A percentile compares a stretch with the other conserved stretches of the same genome.
Evolutionary conservation across 805 yeast species (phyloP).

Genomic region (Cyberlindnera amylophila): DNA sequence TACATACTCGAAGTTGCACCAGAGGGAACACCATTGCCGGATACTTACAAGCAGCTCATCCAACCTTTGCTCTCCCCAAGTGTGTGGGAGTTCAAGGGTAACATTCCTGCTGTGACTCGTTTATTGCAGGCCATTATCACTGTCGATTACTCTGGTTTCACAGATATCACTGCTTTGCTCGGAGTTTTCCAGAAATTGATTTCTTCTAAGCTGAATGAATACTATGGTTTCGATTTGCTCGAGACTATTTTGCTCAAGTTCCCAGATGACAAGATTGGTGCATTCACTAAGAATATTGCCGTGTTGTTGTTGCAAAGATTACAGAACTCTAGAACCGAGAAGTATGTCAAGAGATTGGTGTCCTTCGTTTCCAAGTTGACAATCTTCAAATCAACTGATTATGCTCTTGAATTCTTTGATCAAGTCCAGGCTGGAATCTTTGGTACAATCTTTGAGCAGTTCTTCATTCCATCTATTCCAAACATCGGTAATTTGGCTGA

Average conservation of each 20-base stretch:
- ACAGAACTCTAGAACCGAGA: slow-evolving; percentile 77
- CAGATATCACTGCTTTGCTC: slow-evolving; percentile 68
- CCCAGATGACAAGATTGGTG: slow-evolving; percentile 45
- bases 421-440: slow-evolving; percentile 62
- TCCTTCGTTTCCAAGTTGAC: slow-evolving; percentile 56
- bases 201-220: slow-evolving; percentile 78
- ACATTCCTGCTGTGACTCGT: slow-evolving; percentile 88
- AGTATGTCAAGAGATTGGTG: slow-evolving; percentile 67
- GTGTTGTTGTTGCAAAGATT: slow-evolving; percentile 74
- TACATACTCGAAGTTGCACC: slow-evolving; percentile 66
- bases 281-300: slow-evolving; percentile 67
- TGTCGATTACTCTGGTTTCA: slow-evolving; percentile 32
- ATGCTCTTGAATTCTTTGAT: slow-evolving; percentile 63
- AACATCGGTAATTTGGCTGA: slow-evolving; percentile 49
- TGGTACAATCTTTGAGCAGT: slow-evolving; percentile 44
- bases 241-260: slow-evolving; percentile 61
- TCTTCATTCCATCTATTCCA: slow-evolving; percentile 38
- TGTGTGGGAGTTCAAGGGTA: slow-evolving; percentile 91
- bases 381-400: slow-evolving; percentile 42
- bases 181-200: slow-evolving; percentile 96
- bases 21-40: slow-evolving; percentile 48
- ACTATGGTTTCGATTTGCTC: slow-evolving; percentile 78
- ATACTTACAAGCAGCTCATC: slow-evolving; percentile 58
- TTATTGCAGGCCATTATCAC: slow-evolving; percentile 64
- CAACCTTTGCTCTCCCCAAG: slow-evolving; percentile 85